Evolutionary conservation across 2,329 filamentous ascomycete genomes (phyloP).

Genomic region (Colletotrichum sojae): DNA sequence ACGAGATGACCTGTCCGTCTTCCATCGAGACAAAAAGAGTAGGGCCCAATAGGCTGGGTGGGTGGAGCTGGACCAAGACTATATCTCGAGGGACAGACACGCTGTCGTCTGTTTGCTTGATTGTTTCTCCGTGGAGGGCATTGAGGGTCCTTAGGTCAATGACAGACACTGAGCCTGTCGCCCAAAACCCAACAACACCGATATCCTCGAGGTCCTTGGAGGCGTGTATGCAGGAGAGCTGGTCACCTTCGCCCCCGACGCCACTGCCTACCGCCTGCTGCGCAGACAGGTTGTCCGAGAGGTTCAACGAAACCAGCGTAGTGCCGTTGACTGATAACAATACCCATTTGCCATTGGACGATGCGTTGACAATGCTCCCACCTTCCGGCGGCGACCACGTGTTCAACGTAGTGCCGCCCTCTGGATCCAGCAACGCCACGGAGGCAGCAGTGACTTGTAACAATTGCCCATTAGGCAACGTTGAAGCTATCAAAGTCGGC

Average conservation of each 20-base stretch:
- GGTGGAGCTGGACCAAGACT: constrained; percentile 83
- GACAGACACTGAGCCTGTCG: constrained; percentile 83
- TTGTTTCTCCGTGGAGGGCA: constrained; percentile 74
- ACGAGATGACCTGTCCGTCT: constrained; percentile 91
- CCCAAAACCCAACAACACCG: constrained; percentile 90
- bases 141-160: constrained; percentile 77
- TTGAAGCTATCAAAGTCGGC: constrained; percentile 81
- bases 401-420: constrained; percentile 38
- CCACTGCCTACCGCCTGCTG: constrained; percentile 73
- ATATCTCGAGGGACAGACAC: constrained; percentile 88
- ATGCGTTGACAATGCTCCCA: constrained; percentile 81
- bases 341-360: constrained; percentile 78
- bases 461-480: constrained; percentile 48
- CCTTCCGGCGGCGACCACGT: constrained; percentile 49
- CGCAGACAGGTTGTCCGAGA: constrained; percentile 70
- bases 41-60: constrained; percentile 68
- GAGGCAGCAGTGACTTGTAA: constrained; percentile 37
- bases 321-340: constrained; percentile 84
- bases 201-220: constrained; percentile 73
- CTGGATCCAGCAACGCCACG: constrained; percentile 35
- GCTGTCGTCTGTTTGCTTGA: constrained; percentile 74
- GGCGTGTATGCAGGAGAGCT: constrained; percentile 88
- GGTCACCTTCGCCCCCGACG: constrained; percentile 62
- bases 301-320: constrained; percentile 77
- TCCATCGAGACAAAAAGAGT: constrained; percentile 93